Evolutionary conservation across 2,329 filamentous ascomycete species (phyloP), one percentile per base, ranked within the genome.

Genomic region (Penicillium sp.): DNA sequence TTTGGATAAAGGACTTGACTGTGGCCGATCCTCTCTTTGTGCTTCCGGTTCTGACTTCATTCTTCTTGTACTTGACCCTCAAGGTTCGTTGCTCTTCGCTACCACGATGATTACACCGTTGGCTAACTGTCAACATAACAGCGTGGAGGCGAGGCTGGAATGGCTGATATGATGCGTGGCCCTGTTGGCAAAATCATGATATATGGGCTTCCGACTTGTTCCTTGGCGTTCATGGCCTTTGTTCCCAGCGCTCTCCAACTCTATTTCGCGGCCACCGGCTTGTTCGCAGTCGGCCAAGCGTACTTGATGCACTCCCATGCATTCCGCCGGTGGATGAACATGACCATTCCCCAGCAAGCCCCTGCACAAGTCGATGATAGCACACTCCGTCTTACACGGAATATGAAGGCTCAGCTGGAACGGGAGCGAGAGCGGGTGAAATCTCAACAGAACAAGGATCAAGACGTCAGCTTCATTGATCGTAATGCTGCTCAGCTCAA

Each of bases 1-100:
- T 80, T 27, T 98, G 92, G 92, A 76, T 96, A 50, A 66, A 70
- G 1, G 84, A 96, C 61, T 65, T 98, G 45, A 82, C 86, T 0
- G 58, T 79, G 14, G 62, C 76, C 2, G 92, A 98, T 62, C 90
- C 92, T 0, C 82, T 74, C 54, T 90, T 77, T 51, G 61, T 92
- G 27, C 67, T 96, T 20, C 92, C 92, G 1, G 46, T 78, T 2
- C 40, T 73, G 1, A 78, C 80, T 2, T 74, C 79, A 1, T 62
- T 57, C 6, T 56, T 78, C 37, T 74, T 84, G 62, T 76, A 74
- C 49, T 50, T 69, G 17, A 73, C 78, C 34, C 66, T 86, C 39
- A 72, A 70, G 67, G 79, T 81, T 68, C 42, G 71, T 65, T 31
- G 9, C 3, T 10, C 2, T 9, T 17, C 15, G 12, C 13, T 23